A percentile compares a stretch with the other conserved stretches of the same genome.
Conservation (phyloP, 2,329 filamentous ascomycete species). For the Stemphylium lycopersici region DNA sequence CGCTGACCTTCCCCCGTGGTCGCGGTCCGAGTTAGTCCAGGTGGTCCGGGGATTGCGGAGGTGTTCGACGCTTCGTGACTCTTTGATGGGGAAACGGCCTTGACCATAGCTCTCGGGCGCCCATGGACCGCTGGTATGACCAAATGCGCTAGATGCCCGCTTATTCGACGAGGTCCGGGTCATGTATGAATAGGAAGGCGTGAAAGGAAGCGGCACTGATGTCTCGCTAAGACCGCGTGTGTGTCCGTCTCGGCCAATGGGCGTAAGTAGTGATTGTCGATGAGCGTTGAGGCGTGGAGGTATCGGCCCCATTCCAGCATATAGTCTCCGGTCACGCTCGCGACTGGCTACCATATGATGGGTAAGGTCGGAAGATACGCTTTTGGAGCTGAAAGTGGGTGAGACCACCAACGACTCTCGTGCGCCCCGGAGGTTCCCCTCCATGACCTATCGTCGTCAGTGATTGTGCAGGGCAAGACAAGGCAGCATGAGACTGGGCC, state of each 20-base stretch:
- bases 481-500: constrained; percentile 41
- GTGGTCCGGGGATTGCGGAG: constrained; percentile 44
- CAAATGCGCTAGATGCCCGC: constrained; percentile 49
- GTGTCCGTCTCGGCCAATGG: constrained; percentile 44
- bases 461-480: constrained; percentile 7
- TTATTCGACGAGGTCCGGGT: constrained; percentile 37
- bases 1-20: constrained; percentile 41
- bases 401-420: constrained; percentile 68
- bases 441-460: constrained; percentile 74
- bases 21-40: constrained; percentile 32
- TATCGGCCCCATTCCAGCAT: constrained; percentile 46
- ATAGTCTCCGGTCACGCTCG: constrained; percentile 44
- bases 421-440: constrained; percentile 83
- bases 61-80: constrained; percentile 49
- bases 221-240: constrained; percentile 52
- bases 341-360: constrained; percentile 43
- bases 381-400: constrained; percentile 56
- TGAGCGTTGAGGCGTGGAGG: constrained; percentile 41
- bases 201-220: constrained; percentile 43
- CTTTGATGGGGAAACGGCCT: constrained; percentile 45
- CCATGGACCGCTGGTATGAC: constrained; percentile 46
- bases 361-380: constrained; percentile 40
- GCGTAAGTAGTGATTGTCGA: constrained; percentile 41
- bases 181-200: constrained; percentile 38
- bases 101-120: constrained; percentile 44